Evolutionary conservation across 192 early-diverging fungal genomes (phyloP), one percentile per base, ranked within the genome.

Genomic region (Cetraspora pellucida): DNA sequence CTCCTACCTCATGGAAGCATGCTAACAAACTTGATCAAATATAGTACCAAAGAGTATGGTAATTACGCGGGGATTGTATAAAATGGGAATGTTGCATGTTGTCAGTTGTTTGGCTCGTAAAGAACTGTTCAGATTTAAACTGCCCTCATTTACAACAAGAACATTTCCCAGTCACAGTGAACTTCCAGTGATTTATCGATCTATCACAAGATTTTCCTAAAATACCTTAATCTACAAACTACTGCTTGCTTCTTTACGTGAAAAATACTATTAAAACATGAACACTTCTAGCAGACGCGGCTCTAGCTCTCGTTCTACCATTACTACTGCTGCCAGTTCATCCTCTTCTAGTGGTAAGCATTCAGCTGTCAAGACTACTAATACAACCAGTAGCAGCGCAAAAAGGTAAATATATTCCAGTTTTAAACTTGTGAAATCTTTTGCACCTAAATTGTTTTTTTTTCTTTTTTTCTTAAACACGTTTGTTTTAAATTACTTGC

Each of bases 361-460:
- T 27, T 43, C 31, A 44, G 17, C 25, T 61, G 17, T 43, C 11
- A 59, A 57, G n/a, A 28, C 54, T 37, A 1, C 37, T 58, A 54
- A 37, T 58, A 43, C 54, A 45, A 57, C 73, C 31, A 75, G 73
- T 75, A 75, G 73, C 59, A 75, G 73, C 28, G 73, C 73, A 44
- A 75, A 75, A 21, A 75, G 73, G 73, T 75, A 61, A 75, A 75
- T 61, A 27, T 37, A 1, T 37, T 37, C 37, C 7, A 37, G 7
- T 1, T 37, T 37, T 37, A 61, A 47, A 44, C 27, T 44, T 28
- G 54, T 54, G 17, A 11, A 52, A 23, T 23, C 5, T n/a, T 17
- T n/a, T 68, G 27, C 31, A 17, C 10, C 17, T 44, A 68, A 19
- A 68, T 23, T 10, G 27, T 14, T 46, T 31, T 47, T 14, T 14